phyloP scores from a whole-genome alignment of 1,284 basidiomycete species.

The Leccinum angustisporum region DNA sequence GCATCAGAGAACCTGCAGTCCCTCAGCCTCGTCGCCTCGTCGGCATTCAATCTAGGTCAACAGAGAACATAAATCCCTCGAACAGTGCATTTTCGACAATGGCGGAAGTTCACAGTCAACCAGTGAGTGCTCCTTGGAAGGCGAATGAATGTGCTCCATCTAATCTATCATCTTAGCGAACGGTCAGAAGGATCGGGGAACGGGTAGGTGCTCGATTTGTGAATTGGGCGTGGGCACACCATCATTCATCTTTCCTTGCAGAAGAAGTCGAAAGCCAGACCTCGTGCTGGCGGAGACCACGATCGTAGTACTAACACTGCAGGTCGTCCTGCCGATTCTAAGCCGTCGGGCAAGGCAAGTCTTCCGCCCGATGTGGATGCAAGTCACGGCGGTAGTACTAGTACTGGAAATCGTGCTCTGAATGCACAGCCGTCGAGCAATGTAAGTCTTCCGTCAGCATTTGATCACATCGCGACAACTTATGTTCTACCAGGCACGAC shows the following conservation, averaged over 20 bases:
- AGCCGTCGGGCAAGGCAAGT: too few relatives aligned
- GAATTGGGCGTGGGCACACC: background rate
- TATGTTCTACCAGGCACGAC: too few relatives aligned
- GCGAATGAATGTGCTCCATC: background rate
- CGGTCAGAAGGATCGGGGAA: background rate
- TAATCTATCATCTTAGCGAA: background rate
- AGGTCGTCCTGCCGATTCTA: too few relatives aligned
- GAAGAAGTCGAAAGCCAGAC: background rate
- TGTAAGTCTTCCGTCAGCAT: background rate
- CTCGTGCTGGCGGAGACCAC: background rate
- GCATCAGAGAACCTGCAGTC: background rate
- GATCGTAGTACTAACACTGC: too few relatives aligned
- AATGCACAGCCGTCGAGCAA: background rate
- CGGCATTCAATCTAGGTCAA: background rate
- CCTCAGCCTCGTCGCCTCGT: background rate
- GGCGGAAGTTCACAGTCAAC: background rate
- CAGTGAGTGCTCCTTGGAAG: background rate
- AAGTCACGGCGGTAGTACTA: too few relatives aligned
- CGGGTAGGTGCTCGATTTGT: background rate
- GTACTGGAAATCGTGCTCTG: background rate
- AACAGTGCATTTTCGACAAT: background rate
- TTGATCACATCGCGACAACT: background rate
- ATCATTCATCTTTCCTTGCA: background rate
- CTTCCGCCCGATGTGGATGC: too few relatives aligned
- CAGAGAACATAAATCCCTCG: background rate